A percentile compares a stretch with the other conserved stretches of the same genome.
These are phyloP conservation scores for Cordyceps militaris DNA, from an alignment of 2,329 filamentous ascomycete genomes.

Conservation along the genomic window DNA sequence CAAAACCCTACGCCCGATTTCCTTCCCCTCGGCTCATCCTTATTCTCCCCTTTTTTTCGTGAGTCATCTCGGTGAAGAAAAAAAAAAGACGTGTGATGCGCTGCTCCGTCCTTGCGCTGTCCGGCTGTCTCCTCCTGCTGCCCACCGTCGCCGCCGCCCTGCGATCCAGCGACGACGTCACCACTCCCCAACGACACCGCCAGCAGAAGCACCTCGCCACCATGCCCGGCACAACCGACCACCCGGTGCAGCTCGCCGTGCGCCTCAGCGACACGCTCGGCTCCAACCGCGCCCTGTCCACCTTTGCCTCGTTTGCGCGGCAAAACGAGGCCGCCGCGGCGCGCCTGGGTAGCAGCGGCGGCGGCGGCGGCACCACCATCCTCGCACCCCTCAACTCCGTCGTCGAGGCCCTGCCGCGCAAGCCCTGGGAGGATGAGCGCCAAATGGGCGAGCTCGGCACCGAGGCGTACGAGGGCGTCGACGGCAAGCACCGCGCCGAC, in stretches of 20 bases:
- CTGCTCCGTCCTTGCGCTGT: conserved; percentile 6
- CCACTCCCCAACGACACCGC: background rate
- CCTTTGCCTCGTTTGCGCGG: conserved; percentile 75
- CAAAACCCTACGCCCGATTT: background rate
- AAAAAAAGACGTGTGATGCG: conserved; percentile 4
- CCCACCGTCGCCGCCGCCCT: conserved; percentile 6
- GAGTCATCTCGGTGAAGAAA: background rate
- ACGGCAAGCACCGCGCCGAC: conserved; percentile 69
- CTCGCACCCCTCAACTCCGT: conserved; percentile 81
- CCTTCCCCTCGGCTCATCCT: background rate
- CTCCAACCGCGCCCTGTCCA: conserved; percentile 68
- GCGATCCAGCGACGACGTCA: background rate
- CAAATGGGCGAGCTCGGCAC: conserved; percentile 64
- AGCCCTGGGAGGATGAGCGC: conserved; percentile 74
- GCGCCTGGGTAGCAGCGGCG: conserved; percentile 58
- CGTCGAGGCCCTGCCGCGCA: conserved; percentile 69
- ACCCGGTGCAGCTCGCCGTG: conserved; percentile 40
- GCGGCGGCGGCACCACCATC: conserved; percentile 66
- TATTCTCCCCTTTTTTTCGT: background rate
- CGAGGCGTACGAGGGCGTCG: conserved; percentile 66
- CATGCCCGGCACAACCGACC: conserved; percentile 16
- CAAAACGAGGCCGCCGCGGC: conserved; percentile 62
- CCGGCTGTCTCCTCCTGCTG: background rate
- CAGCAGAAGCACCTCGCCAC: background rate
- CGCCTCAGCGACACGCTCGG: conserved; percentile 81